A percentile compares a stretch with the other conserved stretches of the same genome.
phyloP scores from a whole-genome alignment of 176 grass and related monocot species.

The Raddia guianensis region DNA sequence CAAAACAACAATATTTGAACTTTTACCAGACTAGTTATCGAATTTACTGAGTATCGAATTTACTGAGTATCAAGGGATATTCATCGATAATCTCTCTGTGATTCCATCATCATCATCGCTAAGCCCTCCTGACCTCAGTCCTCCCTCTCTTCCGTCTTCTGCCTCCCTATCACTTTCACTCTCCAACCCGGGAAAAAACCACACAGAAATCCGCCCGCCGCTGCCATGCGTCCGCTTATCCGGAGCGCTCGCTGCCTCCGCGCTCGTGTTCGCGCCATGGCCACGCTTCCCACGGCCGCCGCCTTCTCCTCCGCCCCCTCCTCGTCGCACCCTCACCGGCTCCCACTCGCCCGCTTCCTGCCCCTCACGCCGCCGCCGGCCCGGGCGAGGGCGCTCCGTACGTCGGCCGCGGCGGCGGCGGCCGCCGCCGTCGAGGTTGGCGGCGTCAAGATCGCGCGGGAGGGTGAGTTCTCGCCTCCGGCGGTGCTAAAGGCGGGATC shows the following conservation, averaged over 20 bases:
- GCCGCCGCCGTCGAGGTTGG: slow-evolving; percentile 66
- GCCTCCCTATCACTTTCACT: slow-evolving; percentile 40
- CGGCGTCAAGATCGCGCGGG: slow-evolving; percentile 77
- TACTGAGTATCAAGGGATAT: too few species aligned
- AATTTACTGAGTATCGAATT: too few species aligned
- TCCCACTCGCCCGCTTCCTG: neutral
- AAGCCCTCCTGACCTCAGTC: too few species aligned
- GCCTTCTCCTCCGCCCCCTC: neutral
- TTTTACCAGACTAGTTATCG: neutral
- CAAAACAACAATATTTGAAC: slow-evolving; percentile 24
- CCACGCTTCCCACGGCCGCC: slow-evolving; percentile 36
- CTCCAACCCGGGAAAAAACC: neutral
- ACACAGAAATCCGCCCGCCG: slow-evolving; percentile 7
- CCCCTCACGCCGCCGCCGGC: slow-evolving; percentile 4
- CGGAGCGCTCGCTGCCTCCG: slow-evolving; percentile 41
- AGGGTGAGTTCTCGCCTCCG: slow-evolving; percentile 49
- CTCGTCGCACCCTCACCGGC: neutral
- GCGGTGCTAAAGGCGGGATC: slow-evolving; percentile 28
- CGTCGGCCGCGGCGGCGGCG: slow-evolving; percentile 50
- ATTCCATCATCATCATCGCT: too few species aligned
- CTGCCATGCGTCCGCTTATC: slow-evolving; percentile 62
- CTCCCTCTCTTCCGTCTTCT: neutral
- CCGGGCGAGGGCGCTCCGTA: slow-evolving; percentile 27
- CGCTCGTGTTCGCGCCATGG: slow-evolving; percentile 54
- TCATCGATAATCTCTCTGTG: too few species aligned